phyloP scores from a whole-genome alignment of 495 filamentous ascomycete genomes.

The Hyaloscypha bicolor region DNA sequence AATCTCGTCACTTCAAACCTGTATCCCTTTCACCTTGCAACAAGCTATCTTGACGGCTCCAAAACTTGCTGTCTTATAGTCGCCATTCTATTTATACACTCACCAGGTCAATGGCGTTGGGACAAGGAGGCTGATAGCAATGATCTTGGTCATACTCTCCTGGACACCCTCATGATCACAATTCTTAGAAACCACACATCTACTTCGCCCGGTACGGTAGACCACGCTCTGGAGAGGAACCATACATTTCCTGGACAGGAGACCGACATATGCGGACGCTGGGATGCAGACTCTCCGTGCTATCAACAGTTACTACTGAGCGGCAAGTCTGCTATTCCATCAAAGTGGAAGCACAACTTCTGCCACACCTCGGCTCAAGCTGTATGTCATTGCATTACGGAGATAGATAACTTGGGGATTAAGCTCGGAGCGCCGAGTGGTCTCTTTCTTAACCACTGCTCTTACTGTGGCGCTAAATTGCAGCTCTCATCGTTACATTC shows the following conservation, averaged over 20 bases:
- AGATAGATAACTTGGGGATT: no score
- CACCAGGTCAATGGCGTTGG: slow-evolving; percentile 4
- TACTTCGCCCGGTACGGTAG: slow-evolving; percentile 37
- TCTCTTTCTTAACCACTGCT: no score
- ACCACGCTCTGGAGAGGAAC: slow-evolving; percentile 51
- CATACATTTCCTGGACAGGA: slow-evolving; percentile 41
- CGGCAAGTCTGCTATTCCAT: slow-evolving; percentile 33
- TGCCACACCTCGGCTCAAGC: slow-evolving; percentile 45
- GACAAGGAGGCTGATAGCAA: slow-evolving; percentile 35
- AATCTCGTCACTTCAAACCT: slow-evolving; percentile 21
- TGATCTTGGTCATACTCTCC: slow-evolving; percentile 42
- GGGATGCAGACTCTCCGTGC: slow-evolving; percentile 44
- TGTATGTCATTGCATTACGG: slow-evolving; percentile 37
- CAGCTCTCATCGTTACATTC: no score
- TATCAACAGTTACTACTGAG: slow-evolving; percentile 25
- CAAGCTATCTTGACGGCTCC: slow-evolving; percentile 41
- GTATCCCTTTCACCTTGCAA: slow-evolving; percentile 44
- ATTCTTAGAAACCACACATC: slow-evolving; percentile 44
- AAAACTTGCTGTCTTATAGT: slow-evolving; percentile 42
- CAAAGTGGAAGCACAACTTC: slow-evolving; percentile 45
- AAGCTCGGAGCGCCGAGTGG: no score
- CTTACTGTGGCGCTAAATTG: no score
- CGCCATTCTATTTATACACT: slow-evolving; percentile 1
- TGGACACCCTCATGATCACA: slow-evolving; percentile 44
- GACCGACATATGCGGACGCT: slow-evolving; percentile 44